Evolutionary conservation across 805 yeast genomes (phyloP), one percentile per base, ranked within the genome.

Genomic region (Saccharomycopsis olivae): DNA sequence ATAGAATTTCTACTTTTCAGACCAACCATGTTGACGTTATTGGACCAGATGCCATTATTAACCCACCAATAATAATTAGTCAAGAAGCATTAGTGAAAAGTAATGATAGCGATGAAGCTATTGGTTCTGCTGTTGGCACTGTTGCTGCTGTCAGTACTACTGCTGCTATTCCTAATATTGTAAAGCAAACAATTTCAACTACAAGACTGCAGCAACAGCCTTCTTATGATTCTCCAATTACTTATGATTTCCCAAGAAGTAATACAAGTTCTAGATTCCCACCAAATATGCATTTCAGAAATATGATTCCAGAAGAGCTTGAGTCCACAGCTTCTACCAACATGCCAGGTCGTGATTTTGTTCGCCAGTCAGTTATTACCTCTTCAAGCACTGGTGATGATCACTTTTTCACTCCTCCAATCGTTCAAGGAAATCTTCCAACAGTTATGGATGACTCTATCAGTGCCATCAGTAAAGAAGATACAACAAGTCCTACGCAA

Each of bases 201-300:
- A 8, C 8, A 9, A 28, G n/a, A 5, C n/a, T 13, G 6, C 10
- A 31, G 17, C 10, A n/a, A 31, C 13, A 9, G 8, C 9, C n/a
- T 6, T 29, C 18, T 10, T 25, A 24, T 19, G 45, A 41, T 8
- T 33, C 38, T 16, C 45, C 45, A 11, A 41, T 41, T 27, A 33
- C 39, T 17, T 41, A 41, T 19, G 38, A 37, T 8, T 41, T 41
- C 25, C 34, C 44, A n/a, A 24, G 35, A 16, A n/a, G n/a, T 13
- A 15, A 5, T 18, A 11, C 35, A 29, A 13, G 2, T 9, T 14
- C 33, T 10, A 25, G 18, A 15, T 10, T 8, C 16, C n/a, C 15
- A 18, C 35, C 36, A 24, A 35, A 33, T 19, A 19, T 21, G 14
- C n/a, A n/a, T 11, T 8, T 19, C 8, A 33, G 19, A 25, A 36